Percentiles rank a stretch among this genome's conserved stretches.
Conservation (phyloP, 345 rosid species). For the Melaleuca alternifolia region DNA sequence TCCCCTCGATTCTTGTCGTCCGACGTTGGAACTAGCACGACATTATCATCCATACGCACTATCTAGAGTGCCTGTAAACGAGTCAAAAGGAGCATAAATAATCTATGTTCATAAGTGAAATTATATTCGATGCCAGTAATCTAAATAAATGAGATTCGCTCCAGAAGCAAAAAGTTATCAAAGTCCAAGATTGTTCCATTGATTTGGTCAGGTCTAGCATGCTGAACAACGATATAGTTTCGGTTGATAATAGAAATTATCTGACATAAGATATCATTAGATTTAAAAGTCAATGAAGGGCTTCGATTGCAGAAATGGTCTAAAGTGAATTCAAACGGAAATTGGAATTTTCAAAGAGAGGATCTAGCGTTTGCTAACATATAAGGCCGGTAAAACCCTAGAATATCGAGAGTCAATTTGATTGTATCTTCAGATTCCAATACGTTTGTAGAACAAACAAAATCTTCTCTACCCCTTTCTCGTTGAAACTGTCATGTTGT, state of each 20-base stretch:
- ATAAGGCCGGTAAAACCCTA: not conserved
- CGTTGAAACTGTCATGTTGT: not conserved
- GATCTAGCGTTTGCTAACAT: not conserved
- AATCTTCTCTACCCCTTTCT: not conserved
- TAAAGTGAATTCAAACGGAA: not conserved
- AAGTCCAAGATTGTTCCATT: not conserved
- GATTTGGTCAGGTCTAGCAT: not conserved
- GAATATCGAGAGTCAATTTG: not conserved
- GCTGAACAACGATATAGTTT: not conserved
- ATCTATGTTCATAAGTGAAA: not conserved
- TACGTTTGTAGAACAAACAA: conserved; percentile 1
- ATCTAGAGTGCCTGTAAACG: not conserved
- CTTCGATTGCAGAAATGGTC: not conserved
- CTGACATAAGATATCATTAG: not conserved
- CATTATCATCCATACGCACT: not conserved
- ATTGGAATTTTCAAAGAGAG: not conserved
- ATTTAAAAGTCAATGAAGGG: not conserved
- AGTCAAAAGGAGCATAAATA: not conserved
- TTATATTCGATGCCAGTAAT: not conserved
- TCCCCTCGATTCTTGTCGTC: not conserved
- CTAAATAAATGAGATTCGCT: not conserved
- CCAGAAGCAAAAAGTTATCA: not conserved
- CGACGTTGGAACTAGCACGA: not conserved
- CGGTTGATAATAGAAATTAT: not conserved
- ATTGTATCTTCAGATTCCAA: conserved; percentile 2